Evolutionary conservation across 257 asterid genomes (phyloP), one percentile per base, ranked within the genome.

Genomic region (Solanum tarijense): DNA sequence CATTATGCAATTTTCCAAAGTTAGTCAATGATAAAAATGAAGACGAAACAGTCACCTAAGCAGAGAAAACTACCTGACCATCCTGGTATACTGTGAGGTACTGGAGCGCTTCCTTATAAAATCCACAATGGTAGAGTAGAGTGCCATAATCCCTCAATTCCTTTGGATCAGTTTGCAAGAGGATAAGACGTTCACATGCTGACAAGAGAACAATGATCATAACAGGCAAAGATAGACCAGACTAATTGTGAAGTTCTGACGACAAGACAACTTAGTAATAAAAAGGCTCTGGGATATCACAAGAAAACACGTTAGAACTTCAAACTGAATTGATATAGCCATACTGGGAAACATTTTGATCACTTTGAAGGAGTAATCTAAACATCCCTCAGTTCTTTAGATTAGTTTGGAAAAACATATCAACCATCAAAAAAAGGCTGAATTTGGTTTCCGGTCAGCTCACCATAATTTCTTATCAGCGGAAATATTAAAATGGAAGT

Each of bases 121-220:
- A 92, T 90, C 97, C 98, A 86, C 98, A 95, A 86, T 95, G 98
- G 91, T 95, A 95, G 83, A 95, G 94, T 74, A 95, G 96, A 90
- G 87, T 91, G 12, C 93, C 93, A 72, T 95, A 95, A 90, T 95
- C 98, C 90, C 98, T 91, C 87, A 94, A 89, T 72, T 94, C 98
- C 86, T 87, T 92, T 6, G 94, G 93, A 75, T 93, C 97, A 27
- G 94, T 87, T 88, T 91, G 88, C 85, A 95, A 91, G 88, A 93
- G 88, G 92, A 95, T 93, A 87, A 95, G 98, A 83, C 95, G 98
- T 87, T 95, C 98, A 23, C 97, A 95, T 5, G 98, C 98, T 95
- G 96, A 86, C 62, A 83, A 91, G 78, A 46, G 79, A 71, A 66
- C 46, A 87, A 79, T 38, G 29, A 88, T 86, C 41, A 46, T 85